These are phyloP conservation scores for Cordyceps javanica DNA, from an alignment of 2,329 filamentous ascomycete species.

Conservation along the genomic window DNA sequence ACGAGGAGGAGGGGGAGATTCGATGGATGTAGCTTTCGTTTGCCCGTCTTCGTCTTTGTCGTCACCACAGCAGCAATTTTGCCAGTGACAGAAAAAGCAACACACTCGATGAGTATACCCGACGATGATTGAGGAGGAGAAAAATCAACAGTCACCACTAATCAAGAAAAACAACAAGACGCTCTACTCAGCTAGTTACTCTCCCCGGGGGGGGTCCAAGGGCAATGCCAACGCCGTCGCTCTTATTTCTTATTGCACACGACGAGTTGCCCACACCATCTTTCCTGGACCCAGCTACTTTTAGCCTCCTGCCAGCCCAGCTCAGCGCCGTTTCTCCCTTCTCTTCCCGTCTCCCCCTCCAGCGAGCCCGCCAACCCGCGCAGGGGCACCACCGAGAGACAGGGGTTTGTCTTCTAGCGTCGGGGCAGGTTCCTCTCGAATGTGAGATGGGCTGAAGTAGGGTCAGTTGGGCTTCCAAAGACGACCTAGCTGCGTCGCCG, in stretches of 20 bases:
- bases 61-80: too few species aligned
- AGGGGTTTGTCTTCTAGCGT: neutral
- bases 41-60: too few species aligned
- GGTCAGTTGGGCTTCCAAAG: conserved; percentile 1
- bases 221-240: neutral
- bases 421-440: neutral
- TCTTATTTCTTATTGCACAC: conserved; percentile 9
- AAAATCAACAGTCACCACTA: neutral
- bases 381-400: neutral
- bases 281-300: neutral
- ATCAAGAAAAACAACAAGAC: neutral
- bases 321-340: conserved; percentile 1
- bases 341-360: neutral
- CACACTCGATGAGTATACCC: neutral
- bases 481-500: conserved; percentile 5
- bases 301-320: too few species aligned
- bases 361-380: too few species aligned
- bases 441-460: conserved; percentile 5
- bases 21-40: neutral
- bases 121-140: neutral
- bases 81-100: neutral
- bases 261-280: conserved; percentile 2
- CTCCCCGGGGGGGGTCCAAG: neutral
- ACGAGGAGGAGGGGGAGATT: neutral
- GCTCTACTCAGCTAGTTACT: neutral